phyloP scores from a whole-genome alignment of 306 rosid species.

The Leucaena leucocephala region DNA sequence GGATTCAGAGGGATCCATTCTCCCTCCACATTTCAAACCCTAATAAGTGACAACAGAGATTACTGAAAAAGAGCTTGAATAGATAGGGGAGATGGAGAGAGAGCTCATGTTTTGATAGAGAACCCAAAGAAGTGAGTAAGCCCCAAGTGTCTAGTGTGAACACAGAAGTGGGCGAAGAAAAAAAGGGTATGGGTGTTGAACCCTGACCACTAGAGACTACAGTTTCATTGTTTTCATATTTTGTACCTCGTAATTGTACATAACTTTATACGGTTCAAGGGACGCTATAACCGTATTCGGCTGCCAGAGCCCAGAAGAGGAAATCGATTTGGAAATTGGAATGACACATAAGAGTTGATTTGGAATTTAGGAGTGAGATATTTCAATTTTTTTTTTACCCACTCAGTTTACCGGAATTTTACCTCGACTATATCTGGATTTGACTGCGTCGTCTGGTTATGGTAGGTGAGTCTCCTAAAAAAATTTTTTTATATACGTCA shows the following conservation, averaged over 20 bases:
- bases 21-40: conserved; percentile 98
- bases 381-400: too few relatives aligned
- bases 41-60: conserved; percentile 40
- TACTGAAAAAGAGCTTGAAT: not conserved
- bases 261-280: not conserved
- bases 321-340: not conserved
- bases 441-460: too few relatives aligned
- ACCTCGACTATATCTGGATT: too few relatives aligned
- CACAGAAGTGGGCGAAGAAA: conserved; percentile 6
- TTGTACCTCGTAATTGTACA: not conserved
- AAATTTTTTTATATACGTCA: too few relatives aligned
- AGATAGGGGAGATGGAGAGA: not conserved
- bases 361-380: not conserved
- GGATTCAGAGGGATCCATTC: conserved; percentile 75
- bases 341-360: too few relatives aligned
- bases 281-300: not conserved
- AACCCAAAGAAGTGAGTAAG: conserved; percentile 26
- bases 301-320: not conserved
- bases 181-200: conserved; percentile 7
- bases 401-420: too few relatives aligned
- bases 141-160: conserved; percentile 37
- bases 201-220: not conserved
- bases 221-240: not conserved
- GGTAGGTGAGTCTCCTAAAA: too few relatives aligned
- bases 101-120: conserved; percentile 6